These are phyloP conservation scores for Spergularia bocconei DNA, from an alignment of 148 eudicot genomes.

Conservation along the genomic window DNA sequence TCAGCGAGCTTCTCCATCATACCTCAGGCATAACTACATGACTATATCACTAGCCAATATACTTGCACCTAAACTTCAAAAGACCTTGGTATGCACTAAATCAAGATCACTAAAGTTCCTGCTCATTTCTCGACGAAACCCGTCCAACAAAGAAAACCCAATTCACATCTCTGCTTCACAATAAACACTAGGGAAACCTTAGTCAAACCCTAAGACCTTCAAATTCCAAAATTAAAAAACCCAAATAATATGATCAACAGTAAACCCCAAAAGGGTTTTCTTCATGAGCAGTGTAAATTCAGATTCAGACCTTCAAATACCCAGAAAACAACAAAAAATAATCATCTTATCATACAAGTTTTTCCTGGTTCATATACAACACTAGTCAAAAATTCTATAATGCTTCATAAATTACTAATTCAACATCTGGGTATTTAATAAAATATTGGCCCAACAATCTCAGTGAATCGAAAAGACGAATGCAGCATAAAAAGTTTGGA, in stretches of 20 bases:
- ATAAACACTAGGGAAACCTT: background rate
- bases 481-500: background rate
- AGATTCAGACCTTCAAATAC: too few species aligned
- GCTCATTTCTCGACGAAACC: background rate
- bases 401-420: background rate
- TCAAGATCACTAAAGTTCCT: background rate
- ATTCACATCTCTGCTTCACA: background rate
- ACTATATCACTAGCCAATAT: background rate
- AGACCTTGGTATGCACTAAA: background rate
- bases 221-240: background rate
- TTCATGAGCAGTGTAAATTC: too few species aligned
- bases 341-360: too few species aligned
- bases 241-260: background rate
- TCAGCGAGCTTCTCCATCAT: too few species aligned
- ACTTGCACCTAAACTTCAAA: background rate
- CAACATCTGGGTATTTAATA: background rate
- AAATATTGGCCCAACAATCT: background rate
- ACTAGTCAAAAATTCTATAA: background rate
- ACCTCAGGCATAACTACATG: background rate
- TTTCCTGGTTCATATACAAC: background rate
- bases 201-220: background rate
- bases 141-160: background rate
- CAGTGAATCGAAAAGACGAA: background rate
- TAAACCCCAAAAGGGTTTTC: background rate
- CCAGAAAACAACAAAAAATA: too few species aligned